Conservation (phyloP, 305 asterid species). For the Solanum hybrid region DNA sequence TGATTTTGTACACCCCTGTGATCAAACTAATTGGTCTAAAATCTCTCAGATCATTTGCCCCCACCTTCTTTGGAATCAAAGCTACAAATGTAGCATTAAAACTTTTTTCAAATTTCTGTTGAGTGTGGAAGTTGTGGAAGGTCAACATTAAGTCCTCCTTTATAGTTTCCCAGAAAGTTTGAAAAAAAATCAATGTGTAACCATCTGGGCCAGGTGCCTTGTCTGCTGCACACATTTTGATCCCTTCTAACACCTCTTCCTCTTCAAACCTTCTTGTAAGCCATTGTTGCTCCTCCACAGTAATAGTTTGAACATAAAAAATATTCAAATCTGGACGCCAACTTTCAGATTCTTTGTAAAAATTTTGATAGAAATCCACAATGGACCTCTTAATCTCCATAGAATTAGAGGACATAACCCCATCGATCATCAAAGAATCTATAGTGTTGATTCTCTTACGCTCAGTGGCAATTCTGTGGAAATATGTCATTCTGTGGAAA, state of each 20-base stretch:
- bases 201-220: not conserved
- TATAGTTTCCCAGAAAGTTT: not conserved
- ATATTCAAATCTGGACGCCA: too few relatives aligned
- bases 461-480: too few relatives aligned
- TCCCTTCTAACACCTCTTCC: not conserved
- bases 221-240: not conserved
- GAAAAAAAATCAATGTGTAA: not conserved
- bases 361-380: not conserved
- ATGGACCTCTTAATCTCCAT: not conserved
- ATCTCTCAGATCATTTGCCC: not conserved
- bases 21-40: not conserved
- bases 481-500: too few relatives aligned
- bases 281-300: not conserved
- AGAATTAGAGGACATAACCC: not conserved
- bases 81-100: not conserved
- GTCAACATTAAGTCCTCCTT: not conserved
- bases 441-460: too few relatives aligned
- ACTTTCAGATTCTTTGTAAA: too few relatives aligned
- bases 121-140: not conserved
- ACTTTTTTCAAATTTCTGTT: not conserved
- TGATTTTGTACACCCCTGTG: not conserved
- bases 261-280: not conserved
- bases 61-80: not conserved
- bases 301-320: not conserved
- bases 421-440: not conserved